A percentile compares a stretch with the other conserved stretches of the same genome.
phyloP scores from a whole-genome alignment of 176 grass and related monocot species.

The Bonia amplexicaulis region DNA sequence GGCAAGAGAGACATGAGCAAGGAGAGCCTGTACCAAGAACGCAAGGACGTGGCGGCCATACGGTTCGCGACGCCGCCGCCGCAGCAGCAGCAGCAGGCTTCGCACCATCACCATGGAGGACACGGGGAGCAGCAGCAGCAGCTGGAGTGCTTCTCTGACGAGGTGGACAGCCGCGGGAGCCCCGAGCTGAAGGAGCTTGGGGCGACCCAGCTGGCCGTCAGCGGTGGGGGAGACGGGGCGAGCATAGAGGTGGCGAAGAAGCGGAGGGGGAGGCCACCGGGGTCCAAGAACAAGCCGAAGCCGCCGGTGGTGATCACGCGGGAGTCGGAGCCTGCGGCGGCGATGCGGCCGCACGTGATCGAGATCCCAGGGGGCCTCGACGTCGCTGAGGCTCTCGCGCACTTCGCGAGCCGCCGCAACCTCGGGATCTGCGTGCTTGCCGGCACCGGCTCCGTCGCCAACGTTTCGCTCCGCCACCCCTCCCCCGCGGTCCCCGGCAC shows the following conservation, averaged over 20 bases:
- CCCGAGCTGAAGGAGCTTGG: slow-evolving; percentile 45
- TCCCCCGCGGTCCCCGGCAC: background rate
- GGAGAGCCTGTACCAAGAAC: slow-evolving; percentile 57
- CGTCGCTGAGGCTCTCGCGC: slow-evolving; percentile 56
- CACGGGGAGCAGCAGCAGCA: slow-evolving; percentile 36
- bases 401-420: slow-evolving; percentile 51
- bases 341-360: slow-evolving; percentile 88
- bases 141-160: slow-evolving; percentile 68
- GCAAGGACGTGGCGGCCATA: slow-evolving; percentile 30
- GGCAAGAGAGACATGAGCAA: slow-evolving; percentile 44
- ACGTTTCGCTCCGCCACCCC: slow-evolving; percentile 66
- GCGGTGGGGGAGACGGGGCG: slow-evolving; percentile 49
- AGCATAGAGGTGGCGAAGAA: slow-evolving; percentile 74
- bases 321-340: slow-evolving; percentile 52
- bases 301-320: slow-evolving; percentile 86
- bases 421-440: slow-evolving; percentile 81
- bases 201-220: slow-evolving; percentile 1
- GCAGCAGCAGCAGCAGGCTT: background rate
- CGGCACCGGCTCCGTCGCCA: slow-evolving; percentile 64
- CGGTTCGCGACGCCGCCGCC: slow-evolving; percentile 36
- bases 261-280: slow-evolving; percentile 65
- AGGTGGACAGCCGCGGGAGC: slow-evolving; percentile 60
- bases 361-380: slow-evolving; percentile 81
- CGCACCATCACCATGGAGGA: background rate
- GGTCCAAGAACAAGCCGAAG: slow-evolving; percentile 96